These are phyloP conservation scores for Ophiostoma angusticollis DNA, from an alignment of 2,329 filamentous ascomycete species.

Conservation along the genomic window DNA sequence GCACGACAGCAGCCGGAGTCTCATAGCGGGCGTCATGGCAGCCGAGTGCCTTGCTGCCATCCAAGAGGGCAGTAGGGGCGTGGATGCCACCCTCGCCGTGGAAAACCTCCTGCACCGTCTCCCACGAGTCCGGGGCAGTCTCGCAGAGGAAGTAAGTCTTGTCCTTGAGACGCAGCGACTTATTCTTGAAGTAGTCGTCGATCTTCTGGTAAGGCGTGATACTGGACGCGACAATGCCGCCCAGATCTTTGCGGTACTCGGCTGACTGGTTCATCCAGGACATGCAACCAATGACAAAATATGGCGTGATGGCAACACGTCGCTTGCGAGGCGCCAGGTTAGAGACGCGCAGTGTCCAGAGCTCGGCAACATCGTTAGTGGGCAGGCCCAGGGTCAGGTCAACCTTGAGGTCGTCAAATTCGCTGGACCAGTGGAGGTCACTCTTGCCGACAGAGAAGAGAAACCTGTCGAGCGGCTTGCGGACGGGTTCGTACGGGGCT, in stretches of 20 bases:
- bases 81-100: slow-evolving; percentile 44
- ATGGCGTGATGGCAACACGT: slow-evolving; percentile 39
- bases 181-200: slow-evolving; percentile 44
- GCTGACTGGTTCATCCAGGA: slow-evolving; percentile 50
- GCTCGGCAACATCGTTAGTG: slow-evolving; percentile 40
- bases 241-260: slow-evolving; percentile 35
- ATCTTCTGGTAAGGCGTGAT: slow-evolving; percentile 46
- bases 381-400: slow-evolving; percentile 39
- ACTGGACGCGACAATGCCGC: slow-evolving; percentile 37
- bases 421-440: slow-evolving; percentile 40
- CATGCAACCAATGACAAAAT: slow-evolving; percentile 47
- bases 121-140: slow-evolving; percentile 36
- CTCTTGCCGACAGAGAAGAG: slow-evolving; percentile 42
- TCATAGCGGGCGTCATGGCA: slow-evolving; percentile 41
- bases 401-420: slow-evolving; percentile 36
- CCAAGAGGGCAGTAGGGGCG: slow-evolving; percentile 31
- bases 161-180: slow-evolving; percentile 40
- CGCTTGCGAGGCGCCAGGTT: slow-evolving; percentile 33
- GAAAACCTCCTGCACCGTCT: slow-evolving; percentile 37
- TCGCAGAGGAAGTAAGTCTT: slow-evolving; percentile 45
- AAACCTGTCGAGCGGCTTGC: slow-evolving; percentile 33
- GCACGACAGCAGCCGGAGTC: slow-evolving; percentile 39
- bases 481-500: slow-evolving; percentile 42
- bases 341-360: slow-evolving; percentile 40
- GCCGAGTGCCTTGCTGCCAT: slow-evolving; percentile 23